Conservation (phyloP, 2,329 filamentous ascomycete genomes). For the Botrytis medusae region DNA sequence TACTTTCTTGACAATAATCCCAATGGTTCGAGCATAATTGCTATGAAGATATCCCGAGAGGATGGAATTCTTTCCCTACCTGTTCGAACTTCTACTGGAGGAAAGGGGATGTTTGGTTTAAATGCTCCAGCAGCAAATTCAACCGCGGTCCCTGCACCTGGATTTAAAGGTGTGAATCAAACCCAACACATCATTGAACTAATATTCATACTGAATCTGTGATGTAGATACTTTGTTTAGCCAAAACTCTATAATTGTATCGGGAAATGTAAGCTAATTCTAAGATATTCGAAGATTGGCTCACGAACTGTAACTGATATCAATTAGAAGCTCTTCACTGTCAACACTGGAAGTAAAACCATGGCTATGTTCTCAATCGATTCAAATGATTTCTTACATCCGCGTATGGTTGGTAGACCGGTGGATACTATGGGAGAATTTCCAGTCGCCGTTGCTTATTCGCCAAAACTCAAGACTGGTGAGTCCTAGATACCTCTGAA, state of each 20-base stretch:
- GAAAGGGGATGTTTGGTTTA: slow-evolving; percentile 46
- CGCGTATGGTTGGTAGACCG: slow-evolving; percentile 47
- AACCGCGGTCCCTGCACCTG: background rate
- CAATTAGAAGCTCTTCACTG: slow-evolving; percentile 52
- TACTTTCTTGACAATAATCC: slow-evolving; percentile 57
- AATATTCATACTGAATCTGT: background rate
- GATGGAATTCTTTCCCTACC: slow-evolving; percentile 51
- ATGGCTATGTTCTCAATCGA: slow-evolving; percentile 51
- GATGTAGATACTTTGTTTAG: slow-evolving; percentile 50
- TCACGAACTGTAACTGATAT: background rate
- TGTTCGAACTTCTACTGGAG: slow-evolving; percentile 47
- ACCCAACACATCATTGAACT: background rate
- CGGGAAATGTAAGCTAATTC: slow-evolving; percentile 34
- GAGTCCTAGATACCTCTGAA: background rate
- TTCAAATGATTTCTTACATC: slow-evolving; percentile 43
- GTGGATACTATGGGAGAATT: slow-evolving; percentile 50
- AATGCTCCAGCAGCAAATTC: slow-evolving; percentile 31
- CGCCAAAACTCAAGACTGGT: slow-evolving; percentile 42
- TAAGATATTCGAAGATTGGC: background rate
- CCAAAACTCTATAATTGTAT: slow-evolving; percentile 52
- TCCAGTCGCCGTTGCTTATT: slow-evolving; percentile 53
- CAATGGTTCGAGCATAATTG: slow-evolving; percentile 47
- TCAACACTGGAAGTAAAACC: slow-evolving; percentile 54
- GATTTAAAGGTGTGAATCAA: background rate
- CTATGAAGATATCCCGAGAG: slow-evolving; percentile 45